Evolutionary conservation across 495 filamentous ascomycete genomes (phyloP).

Genomic region (Penicillium paxilli): DNA sequence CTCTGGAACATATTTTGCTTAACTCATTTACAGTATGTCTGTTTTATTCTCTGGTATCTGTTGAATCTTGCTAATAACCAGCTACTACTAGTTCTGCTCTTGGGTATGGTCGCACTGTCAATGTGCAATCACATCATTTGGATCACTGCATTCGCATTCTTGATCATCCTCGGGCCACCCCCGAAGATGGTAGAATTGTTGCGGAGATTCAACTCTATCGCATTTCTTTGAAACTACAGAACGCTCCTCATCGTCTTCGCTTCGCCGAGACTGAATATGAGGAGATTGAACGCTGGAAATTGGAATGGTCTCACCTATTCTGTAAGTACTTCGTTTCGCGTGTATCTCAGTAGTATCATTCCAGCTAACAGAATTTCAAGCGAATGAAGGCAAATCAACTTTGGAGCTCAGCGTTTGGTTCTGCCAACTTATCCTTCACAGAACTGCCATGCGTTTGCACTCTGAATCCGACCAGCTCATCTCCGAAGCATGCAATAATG

Average conservation of each 20-base stretch:
- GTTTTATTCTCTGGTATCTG: background rate
- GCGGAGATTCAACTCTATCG: constrained; percentile 41
- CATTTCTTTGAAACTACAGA: constrained; percentile 31
- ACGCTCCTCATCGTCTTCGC: constrained; percentile 29
- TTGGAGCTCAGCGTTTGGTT: constrained; percentile 41
- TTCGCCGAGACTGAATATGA: constrained; percentile 35
- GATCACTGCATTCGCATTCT: constrained; percentile 38
- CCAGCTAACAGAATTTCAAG: constrained; percentile 7
- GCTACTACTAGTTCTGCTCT: constrained; percentile 28
- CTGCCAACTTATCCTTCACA: constrained; percentile 39
- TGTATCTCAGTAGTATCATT: background rate
- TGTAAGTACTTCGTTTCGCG: constrained; percentile 14
- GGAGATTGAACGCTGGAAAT: constrained; percentile 41
- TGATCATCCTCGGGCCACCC: constrained; percentile 32
- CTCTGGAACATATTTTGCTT: constrained; percentile 42
- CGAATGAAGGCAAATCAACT: constrained; percentile 32
- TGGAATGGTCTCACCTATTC: constrained; percentile 41
- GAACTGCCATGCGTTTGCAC: constrained; percentile 32
- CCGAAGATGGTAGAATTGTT: constrained; percentile 37
- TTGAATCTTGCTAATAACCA: constrained; percentile 5
- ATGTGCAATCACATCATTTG: constrained; percentile 34
- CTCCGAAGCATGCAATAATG: constrained; percentile 32
- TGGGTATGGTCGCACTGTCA: constrained; percentile 37
- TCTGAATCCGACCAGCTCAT: constrained; percentile 29
- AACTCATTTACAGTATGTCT: constrained; percentile 41